Evolutionary conservation across 2,329 filamentous ascomycete species (phyloP), one percentile per base, ranked within the genome.

Genomic region (Fusarium sp.): DNA sequence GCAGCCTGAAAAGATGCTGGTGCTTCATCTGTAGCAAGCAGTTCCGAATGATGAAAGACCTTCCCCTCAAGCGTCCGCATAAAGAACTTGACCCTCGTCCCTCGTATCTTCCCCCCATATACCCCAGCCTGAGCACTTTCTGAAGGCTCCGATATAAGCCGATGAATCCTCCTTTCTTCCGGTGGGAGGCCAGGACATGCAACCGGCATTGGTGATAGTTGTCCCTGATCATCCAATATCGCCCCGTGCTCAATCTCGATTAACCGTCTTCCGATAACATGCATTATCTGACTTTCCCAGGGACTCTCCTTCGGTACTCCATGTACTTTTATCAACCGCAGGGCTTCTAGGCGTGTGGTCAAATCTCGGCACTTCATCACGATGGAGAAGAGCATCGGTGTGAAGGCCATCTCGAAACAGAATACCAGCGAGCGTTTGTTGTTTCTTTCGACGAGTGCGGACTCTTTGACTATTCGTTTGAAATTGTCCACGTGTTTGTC

Each of bases 401-500:
- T 57, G 2, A 57, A 57, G n/a, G 27, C 52, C 52, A 57, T 57
- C 8, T 57, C 52, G 20, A 57, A 57, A 18, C 52, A 57, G 18
- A 57, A 52, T 2, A 31, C 47, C 24, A 57, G 2, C 13, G 52
- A 37, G 0, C 52, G 52, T 5, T 57, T 57, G n/a, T 37, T 31
- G 7, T 57, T 57, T 5, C 7, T 57, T 22, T 57, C 52, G 5
- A 57, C 22, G 7, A 6, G 18, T 59, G 57, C 18, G 31, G 57
- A 59, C 57, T 59, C 57, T 59, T 59, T 22, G 9, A 59, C 57
- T 40, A 59, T 59, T 9, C 57, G 34, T 29, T 59, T 59, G 29
- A 67, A 67, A 4, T 35, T 67, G 31, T 64, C 65, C 24, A 64
- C 35, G 54, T 64, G 38, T n/a, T 27, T 45, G 10, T 67, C 65